Conservation (phyloP, 495 filamentous ascomycete species). For the Pseudomonodictys pantanalensis region DNA sequence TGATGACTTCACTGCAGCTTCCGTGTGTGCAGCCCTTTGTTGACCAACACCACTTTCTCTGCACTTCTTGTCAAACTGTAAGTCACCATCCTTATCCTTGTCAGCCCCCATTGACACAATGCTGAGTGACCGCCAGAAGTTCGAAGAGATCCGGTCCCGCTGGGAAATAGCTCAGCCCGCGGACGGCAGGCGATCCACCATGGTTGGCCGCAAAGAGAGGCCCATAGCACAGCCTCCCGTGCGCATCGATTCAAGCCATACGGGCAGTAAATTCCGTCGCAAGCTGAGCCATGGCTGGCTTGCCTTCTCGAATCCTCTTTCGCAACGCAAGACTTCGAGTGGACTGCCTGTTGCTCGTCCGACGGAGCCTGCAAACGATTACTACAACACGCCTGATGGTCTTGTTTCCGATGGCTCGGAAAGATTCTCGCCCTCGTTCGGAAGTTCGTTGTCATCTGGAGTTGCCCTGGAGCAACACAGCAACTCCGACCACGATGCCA, state of each 20-base stretch:
- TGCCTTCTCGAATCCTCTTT: conserved; percentile 26
- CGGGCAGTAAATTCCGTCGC: conserved; percentile 6
- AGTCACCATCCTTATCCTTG: neutral
- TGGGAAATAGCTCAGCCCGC: conserved; percentile 14
- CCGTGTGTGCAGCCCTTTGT: no score
- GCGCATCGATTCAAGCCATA: neutral
- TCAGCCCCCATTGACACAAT: conserved; percentile 4
- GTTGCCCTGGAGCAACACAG: neutral
- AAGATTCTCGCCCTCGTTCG: neutral
- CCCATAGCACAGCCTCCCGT: neutral
- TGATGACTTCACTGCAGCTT: no score
- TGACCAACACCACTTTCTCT: neutral
- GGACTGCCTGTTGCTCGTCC: no score
- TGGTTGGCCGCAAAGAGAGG: conserved; percentile 24
- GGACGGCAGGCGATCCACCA: neutral
- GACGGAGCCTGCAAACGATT: neutral
- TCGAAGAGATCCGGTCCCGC: conserved; percentile 17
- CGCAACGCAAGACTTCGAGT: conserved; percentile 29
- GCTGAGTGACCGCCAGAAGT: conserved; percentile 23
- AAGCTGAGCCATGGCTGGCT: conserved; percentile 26
- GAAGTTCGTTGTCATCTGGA: neutral
- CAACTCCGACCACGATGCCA: neutral
- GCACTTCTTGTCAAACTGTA: conserved; percentile 2
- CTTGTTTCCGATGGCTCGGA: neutral
- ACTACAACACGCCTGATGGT: neutral